These are phyloP conservation scores for Chlorella sorokiniana DNA, from an alignment of 139 green algal genomes.

Conservation along the genomic window DNA sequence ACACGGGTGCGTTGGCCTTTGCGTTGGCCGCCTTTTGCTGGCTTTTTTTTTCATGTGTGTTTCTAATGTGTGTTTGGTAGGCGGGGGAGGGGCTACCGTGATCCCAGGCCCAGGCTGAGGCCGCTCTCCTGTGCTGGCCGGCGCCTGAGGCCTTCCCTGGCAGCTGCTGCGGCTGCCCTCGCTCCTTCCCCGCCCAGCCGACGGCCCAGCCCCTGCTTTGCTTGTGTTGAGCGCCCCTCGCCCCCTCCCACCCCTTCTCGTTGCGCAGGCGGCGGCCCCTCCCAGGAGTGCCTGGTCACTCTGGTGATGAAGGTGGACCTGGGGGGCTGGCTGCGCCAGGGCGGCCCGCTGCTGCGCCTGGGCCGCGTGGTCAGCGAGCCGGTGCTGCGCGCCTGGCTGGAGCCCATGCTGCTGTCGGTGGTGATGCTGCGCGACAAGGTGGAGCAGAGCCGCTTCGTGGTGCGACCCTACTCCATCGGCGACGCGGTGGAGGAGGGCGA, in stretches of 20 bases:
- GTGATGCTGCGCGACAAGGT: slow-evolving; percentile 50
- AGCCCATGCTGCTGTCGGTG: slow-evolving; percentile 49
- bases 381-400: slow-evolving; percentile 36
- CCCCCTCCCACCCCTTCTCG: neutral
- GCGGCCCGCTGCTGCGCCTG: neutral
- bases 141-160: too few relatives aligned
- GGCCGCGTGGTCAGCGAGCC: neutral
- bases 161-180: neutral
- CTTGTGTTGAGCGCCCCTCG: neutral
- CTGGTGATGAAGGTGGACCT: slow-evolving; percentile 62
- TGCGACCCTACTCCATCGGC: slow-evolving; percentile 36
- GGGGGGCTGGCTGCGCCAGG: slow-evolving; percentile 43
- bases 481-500: slow-evolving; percentile 25
- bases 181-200: neutral
- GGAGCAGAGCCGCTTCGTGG: slow-evolving; percentile 54
- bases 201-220: neutral
- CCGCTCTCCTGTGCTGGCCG: too few relatives aligned
- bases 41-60: too few relatives aligned
- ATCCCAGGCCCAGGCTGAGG: too few relatives aligned
- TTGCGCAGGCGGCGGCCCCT: slow-evolving; percentile 5
- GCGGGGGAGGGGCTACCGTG: too few relatives aligned
- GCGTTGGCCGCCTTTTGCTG: neutral
- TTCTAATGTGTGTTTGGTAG: too few relatives aligned
- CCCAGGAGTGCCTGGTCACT: slow-evolving; percentile 59
- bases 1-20: slow-evolving; percentile 13